Conservation (phyloP, 1,284 basidiomycete genomes). For the Moesziomyces antarcticus region DNA sequence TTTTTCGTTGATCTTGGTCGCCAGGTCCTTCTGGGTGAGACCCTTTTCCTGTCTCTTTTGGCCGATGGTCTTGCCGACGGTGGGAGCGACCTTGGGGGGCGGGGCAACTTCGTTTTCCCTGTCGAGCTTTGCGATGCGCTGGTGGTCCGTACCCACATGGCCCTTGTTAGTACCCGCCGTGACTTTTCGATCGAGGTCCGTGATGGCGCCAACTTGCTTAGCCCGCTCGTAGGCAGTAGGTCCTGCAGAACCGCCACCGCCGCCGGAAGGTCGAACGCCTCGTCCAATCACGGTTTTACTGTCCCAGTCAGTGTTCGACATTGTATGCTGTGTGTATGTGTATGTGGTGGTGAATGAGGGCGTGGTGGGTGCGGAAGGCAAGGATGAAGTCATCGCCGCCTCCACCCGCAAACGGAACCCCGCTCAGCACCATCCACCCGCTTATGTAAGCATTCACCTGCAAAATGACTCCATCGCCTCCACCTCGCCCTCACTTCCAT, state of each 20-base stretch:
- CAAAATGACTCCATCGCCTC: too few species aligned
- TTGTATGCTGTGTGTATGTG: constrained; percentile 1
- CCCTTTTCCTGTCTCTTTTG: constrained; percentile 81
- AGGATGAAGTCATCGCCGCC: too few species aligned
- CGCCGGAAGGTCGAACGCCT: constrained; percentile 72
- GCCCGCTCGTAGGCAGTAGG: constrained; percentile 66
- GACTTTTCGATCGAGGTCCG: constrained; percentile 70
- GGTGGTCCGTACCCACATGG: constrained; percentile 62
- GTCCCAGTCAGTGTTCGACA: constrained; percentile 58
- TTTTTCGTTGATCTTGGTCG: constrained; percentile 91
- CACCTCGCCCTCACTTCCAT: too few species aligned
- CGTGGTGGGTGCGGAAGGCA: too few species aligned
- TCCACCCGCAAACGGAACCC: too few species aligned
- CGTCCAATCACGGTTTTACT: constrained; percentile 76
- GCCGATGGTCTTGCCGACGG: constrained; percentile 88
- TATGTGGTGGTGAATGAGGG: too few species aligned
- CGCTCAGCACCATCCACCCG: too few species aligned
- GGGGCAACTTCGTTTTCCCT: constrained; percentile 88
- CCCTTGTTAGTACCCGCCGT: constrained; percentile 63
- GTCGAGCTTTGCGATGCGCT: constrained; percentile 65
- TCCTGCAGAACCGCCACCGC: constrained; percentile 74
- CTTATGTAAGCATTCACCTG: too few species aligned
- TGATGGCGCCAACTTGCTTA: constrained; percentile 69
- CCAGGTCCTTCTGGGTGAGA: constrained; percentile 91
- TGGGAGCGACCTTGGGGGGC: constrained; percentile 82